Base-by-base conservation (phyloP, 768 basidiomycete genomes). In the Leccinum longicurvipes region DNA sequence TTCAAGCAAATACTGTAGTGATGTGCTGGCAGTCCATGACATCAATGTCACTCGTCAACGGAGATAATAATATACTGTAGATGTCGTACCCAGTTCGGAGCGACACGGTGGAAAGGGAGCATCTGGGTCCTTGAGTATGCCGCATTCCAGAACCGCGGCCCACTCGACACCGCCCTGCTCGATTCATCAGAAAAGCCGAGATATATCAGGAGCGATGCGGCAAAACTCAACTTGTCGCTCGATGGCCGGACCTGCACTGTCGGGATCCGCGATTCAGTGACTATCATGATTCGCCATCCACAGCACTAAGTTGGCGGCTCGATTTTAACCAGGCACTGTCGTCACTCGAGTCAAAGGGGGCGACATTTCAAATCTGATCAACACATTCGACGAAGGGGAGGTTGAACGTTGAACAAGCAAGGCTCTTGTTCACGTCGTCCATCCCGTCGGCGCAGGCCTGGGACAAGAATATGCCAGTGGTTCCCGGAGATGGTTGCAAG, bases 281-380 rank as follows among this genome's bases (percentile, higher is more conserved):
- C 69, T 0, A 52, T 57, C 15, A 72, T 81, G 54, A 71, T 79
- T 10, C 77, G 79, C 53, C 76, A 73, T 47, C 77, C 79, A 11
- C n/a, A n/a, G n/a, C n/a, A n/a, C n/a, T n/a, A n/a, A n/a, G n/a
- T n/a, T 81, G 80, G 81, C 70, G 68, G 1, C 67, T 82, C 24
- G 78, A 82, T 63, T 79, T 84, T 67, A 80, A 79, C 54, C 72
- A 81, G 3, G 72, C 75, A 10, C 66, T 82, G 28, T 66, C 73
- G 1, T 81, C 80, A 3, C 83, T 83, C 51, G 80, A 83, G 55
- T 58, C 74, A 4, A 77, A 80, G 78, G 25, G 78, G 75, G 3
- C 72, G 78, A 24, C 39, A 41, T 12, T 12, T 41, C n/a, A n/a
- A n/a, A n/a, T n/a, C n/a, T n/a, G 53, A 54, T 63, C 5, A 54